phyloP scores from a whole-genome alignment of 1,284 basidiomycete genomes.

The Ustilago loliicola region DNA sequence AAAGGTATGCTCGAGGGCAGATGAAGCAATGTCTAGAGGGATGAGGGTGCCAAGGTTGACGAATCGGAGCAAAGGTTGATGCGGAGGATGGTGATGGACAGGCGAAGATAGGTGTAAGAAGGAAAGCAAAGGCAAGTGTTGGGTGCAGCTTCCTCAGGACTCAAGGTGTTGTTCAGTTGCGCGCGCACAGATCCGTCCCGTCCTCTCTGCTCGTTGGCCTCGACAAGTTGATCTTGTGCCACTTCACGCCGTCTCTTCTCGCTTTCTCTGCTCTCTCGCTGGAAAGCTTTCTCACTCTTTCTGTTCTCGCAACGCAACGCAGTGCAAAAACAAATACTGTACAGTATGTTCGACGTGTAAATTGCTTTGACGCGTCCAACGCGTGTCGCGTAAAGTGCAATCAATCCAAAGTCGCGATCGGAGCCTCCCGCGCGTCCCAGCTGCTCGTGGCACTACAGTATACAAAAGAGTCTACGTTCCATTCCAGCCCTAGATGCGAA shows the following conservation, averaged over 20 bases:
- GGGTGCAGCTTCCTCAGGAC: neutral
- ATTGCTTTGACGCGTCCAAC: conserved; percentile 36
- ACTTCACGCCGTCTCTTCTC: neutral
- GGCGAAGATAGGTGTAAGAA: conserved; percentile 48
- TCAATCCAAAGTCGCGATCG: conserved; percentile 11
- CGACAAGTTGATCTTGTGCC: conserved; percentile 60
- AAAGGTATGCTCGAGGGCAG: neutral
- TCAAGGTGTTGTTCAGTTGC: conserved; percentile 10
- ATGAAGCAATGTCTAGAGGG: neutral
- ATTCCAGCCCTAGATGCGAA: too few relatives aligned
- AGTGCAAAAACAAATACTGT: conserved; percentile 14
- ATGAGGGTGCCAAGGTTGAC: neutral
- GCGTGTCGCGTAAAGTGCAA: conserved; percentile 47
- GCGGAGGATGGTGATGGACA: conserved; percentile 10
- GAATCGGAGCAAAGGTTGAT: neutral
- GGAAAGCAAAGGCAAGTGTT: conserved; percentile 73
- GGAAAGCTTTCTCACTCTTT: conserved; percentile 8
- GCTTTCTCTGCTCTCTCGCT: conserved; percentile 15
- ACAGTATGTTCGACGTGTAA: conserved; percentile 42
- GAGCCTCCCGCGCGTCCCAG: conserved; percentile 1
- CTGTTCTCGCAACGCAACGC: neutral
- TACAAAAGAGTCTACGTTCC: too few relatives aligned
- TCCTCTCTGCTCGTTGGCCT: conserved; percentile 75
- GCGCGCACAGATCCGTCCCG: conserved; percentile 4
- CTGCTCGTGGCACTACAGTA: too few relatives aligned